Evolutionary conservation across 768 basidiomycete species (phyloP).

Genomic region (Tylopilus balloui): DNA sequence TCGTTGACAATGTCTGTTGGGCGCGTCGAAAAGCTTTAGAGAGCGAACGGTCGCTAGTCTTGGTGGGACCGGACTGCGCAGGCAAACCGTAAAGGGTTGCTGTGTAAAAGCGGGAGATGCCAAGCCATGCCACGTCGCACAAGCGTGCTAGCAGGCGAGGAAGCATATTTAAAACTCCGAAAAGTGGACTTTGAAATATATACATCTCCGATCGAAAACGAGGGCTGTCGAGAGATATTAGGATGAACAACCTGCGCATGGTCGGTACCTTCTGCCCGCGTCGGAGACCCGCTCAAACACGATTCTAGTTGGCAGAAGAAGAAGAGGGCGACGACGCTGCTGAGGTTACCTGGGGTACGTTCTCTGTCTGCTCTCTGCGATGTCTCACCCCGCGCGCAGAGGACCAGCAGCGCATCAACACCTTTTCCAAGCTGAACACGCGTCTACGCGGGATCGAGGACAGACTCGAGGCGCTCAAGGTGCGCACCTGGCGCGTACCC

Average conservation of each 20-base stretch:
- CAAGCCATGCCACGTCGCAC: too few relatives aligned
- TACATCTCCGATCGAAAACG: too few relatives aligned
- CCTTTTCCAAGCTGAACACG: slow-evolving; percentile 87
- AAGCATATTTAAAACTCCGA: too few relatives aligned
- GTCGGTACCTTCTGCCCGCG: slow-evolving; percentile 29
- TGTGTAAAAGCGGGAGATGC: too few relatives aligned
- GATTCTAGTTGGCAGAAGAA: slow-evolving; percentile 54
- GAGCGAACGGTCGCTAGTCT: not conserved
- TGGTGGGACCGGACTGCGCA: too few relatives aligned
- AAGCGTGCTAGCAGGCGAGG: too few relatives aligned
- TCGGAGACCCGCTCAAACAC: not conserved
- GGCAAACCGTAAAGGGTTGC: too few relatives aligned
- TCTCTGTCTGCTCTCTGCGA: too few relatives aligned
- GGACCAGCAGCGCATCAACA: slow-evolving; percentile 89
- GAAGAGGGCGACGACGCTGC: slow-evolving; percentile 71
- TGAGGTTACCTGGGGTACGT: slow-evolving; percentile 82
- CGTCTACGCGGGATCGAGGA: slow-evolving; percentile 70
- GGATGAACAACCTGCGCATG: slow-evolving; percentile 52
- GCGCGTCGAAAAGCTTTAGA: too few relatives aligned
- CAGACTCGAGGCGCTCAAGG: slow-evolving; percentile 69
- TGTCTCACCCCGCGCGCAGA: slow-evolving; percentile 32
- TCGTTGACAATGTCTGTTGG: too few relatives aligned
- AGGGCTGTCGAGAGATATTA: too few relatives aligned
- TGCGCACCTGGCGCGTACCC: slow-evolving; percentile 22
- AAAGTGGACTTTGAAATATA: too few relatives aligned